Evolutionary conservation across 2,329 filamentous ascomycete species (phyloP).

Genomic region (Lecanoromycetidae sp.): DNA sequence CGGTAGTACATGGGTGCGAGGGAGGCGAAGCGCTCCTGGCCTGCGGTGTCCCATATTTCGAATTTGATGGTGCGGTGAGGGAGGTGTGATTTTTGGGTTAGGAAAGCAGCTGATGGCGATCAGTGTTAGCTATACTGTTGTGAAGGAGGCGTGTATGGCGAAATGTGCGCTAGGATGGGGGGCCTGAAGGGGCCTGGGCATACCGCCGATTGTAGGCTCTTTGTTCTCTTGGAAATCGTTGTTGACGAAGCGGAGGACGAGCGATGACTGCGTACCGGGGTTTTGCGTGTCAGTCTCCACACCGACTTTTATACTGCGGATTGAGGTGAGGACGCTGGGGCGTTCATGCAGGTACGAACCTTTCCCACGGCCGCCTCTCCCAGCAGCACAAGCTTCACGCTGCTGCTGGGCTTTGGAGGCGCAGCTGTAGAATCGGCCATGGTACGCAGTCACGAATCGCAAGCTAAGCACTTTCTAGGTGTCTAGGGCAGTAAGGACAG

Average conservation of each 20-base stretch:
- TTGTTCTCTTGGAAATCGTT: conserved; percentile 99
- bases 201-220: conserved; percentile 97
- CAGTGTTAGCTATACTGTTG: neutral
- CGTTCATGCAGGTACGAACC: conserved; percentile 40
- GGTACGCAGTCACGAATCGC: conserved; percentile 8
- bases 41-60: conserved; percentile 96
- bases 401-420: conserved; percentile 91
- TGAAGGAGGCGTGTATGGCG: neutral
- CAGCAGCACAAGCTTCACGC: conserved; percentile 95
- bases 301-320: neutral
- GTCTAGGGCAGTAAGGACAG: no score
- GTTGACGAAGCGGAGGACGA: conserved; percentile 97
- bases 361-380: conserved; percentile 98
- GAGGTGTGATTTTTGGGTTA: conserved; percentile 97
- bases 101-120: conserved; percentile 62
- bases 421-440: conserved; percentile 63
- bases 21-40: conserved; percentile 92
- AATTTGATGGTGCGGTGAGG: conserved; percentile 86
- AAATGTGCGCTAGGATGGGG: conserved; percentile 2
- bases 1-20: conserved; percentile 99
- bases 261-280: conserved; percentile 61
- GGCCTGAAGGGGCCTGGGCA: conserved; percentile 22
- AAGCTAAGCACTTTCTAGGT: no score
- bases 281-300: conserved; percentile 18
- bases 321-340: neutral